Evolutionary conservation across 2,329 filamentous ascomycete genomes (phyloP), one percentile per base, ranked within the genome.

Genomic region (Aspergillus viridinutans): DNA sequence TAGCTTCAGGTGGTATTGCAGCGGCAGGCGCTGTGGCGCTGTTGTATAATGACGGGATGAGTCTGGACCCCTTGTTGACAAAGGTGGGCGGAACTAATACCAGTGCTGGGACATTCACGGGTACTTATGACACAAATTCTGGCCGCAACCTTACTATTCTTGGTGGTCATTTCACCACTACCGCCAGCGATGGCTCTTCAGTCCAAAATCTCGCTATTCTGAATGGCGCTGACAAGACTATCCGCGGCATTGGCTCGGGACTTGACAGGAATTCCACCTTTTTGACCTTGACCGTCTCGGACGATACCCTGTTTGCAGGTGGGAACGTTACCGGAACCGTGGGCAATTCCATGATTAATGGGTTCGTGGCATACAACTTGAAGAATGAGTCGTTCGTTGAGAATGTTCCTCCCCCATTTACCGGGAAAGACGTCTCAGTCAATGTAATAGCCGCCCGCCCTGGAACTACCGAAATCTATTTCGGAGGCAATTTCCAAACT

Each of bases 191-290:
- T 63, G 90, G 87, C 23, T 85, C 87, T 3, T 80, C 81, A 4
- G 81, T 97, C 58, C 81, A 91, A 63, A 97, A 97, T 66, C 78
- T 99, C 17, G 80, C 89, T 40, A 84, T 99, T 61, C 85, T 97
- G 59, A 90, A 97, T 71, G 87, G 88, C 47, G 83, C 85, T n/a
- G 80, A 90, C 58, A 80, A 88, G 64, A 78, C 79, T 3, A 80
- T 95, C 17, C 86, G 81, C 26, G 93, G 93, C 9, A 78, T 97
- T 2, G 77, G 82, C 1, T 53, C 62, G 21, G 85, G 83, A 12
- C 74, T 96, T 49, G 83, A 88, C 12, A 77, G 81, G 5, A 86
- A 88, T 65, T 95, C 93, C 0, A 89, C 86, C 0, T 89, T 97
- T 70, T 74, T 87, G 26, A 80, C 92, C 2, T 76, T 97, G 60